Evolutionary conservation across 2,329 filamentous ascomycete species (phyloP), one percentile per base, ranked within the genome.

Genomic region (Colletotrichum gloeosporioides): DNA sequence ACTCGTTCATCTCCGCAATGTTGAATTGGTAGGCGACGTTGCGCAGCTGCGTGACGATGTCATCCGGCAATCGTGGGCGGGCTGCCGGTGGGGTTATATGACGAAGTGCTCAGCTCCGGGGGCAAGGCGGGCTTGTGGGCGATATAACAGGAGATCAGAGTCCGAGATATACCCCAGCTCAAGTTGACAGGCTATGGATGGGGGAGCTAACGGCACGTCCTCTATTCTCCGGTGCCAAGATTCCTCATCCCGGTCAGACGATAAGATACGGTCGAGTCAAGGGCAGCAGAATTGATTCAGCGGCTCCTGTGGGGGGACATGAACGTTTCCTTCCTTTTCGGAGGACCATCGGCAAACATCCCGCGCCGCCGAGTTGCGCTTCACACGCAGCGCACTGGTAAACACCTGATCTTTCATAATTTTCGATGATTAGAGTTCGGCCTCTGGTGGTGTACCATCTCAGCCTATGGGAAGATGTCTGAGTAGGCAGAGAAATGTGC

Each of bases 1-100:
- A 71, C 71, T 74, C 66, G 53, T 77, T 75, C 77, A 79, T 80
- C 63, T 78, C 72, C 77, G 73, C 68, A 36, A 69, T 63, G 36
- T 64, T 76, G 32, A 67, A 59, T 67, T 32, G 25, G 69, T 78
- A 39, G 67, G 39, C 63, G 63, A 67, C 71, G 75, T 25, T 72
- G 18, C 44, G 49, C 57, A 34, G 34, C 57, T 73, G n/a, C 27
- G 73, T 73, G 36, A 7, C 57, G 64, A 61, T 69, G 12, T 22
- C 73, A 69, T 73, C 18, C 29, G 25, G 44, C 8, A n/a, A 10
- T 3, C 36, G 8, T n/a, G 9, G 22, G 36, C 18, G 49, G 62
- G 64, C 57, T 34, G 34, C 44, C 49, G 36, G 44, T 36, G 18
- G 29, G 32, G 49, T 68, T 77, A 71, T 77, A 65, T 53, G 57